phyloP scores from a whole-genome alignment of 2,329 filamentous ascomycete species.

The Epichloe bromicola region DNA sequence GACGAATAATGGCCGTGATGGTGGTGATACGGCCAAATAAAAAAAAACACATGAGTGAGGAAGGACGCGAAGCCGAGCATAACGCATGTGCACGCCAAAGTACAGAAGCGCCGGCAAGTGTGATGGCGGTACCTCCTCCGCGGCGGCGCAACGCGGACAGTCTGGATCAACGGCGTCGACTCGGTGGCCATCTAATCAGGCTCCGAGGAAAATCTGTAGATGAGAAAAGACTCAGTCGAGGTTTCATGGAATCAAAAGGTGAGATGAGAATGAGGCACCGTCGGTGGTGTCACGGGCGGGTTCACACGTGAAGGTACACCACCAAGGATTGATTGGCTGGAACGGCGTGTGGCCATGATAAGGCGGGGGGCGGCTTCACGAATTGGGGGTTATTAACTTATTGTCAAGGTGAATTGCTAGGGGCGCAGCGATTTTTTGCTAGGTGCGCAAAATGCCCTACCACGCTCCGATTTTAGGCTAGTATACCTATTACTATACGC shows the following conservation, averaged over 20 bases:
- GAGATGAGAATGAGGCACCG: neutral
- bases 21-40: constrained; percentile 24
- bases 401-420: no score
- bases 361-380: no score
- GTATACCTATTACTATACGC: no score
- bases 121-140: constrained; percentile 45
- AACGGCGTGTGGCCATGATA: neutral
- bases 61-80: constrained; percentile 37
- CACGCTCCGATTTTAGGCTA: no score
- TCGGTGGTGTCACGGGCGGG: neutral
- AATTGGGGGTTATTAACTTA: no score
- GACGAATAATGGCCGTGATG: constrained; percentile 19
- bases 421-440: no score
- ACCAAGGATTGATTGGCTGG: neutral
- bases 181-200: constrained; percentile 32
- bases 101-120: constrained; percentile 52
- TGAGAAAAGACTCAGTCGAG: neutral
- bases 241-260: neutral
- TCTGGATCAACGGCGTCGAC: constrained; percentile 54
- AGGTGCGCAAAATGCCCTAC: no score
- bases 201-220: constrained; percentile 6
- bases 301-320: neutral
- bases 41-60: constrained; percentile 32
- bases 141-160: constrained; percentile 40
- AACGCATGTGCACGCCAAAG: constrained; percentile 43